Evolutionary conservation across 1,284 basidiomycete genomes (phyloP).

Genomic region (Ganoderma boninense): DNA sequence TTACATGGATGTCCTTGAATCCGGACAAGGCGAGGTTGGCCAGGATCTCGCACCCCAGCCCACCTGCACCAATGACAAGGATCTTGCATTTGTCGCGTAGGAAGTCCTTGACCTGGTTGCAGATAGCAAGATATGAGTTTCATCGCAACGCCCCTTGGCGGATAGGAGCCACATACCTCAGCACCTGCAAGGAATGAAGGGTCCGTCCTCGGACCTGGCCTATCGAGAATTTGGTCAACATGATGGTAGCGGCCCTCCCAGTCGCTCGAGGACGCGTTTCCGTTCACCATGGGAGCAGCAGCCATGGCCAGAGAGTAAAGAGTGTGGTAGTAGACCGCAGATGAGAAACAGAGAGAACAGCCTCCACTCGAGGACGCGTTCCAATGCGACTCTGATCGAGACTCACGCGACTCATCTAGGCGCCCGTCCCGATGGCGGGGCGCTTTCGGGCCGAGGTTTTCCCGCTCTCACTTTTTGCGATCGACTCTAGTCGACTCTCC

Average conservation of each 20-base stretch:
- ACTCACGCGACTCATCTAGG: slow-evolving; percentile 19
- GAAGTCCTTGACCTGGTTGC: slow-evolving; percentile 87
- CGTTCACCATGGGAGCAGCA: slow-evolving; percentile 37
- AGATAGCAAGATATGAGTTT: neutral
- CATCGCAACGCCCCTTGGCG: neutral
- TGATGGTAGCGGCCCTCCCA: slow-evolving; percentile 82
- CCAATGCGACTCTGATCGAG: slow-evolving; percentile 8
- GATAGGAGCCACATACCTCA: slow-evolving; percentile 53
- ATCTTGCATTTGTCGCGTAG: slow-evolving; percentile 89
- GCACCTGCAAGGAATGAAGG: slow-evolving; percentile 77
- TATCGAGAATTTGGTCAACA: slow-evolving; percentile 84
- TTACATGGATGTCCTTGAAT: slow-evolving; percentile 98
- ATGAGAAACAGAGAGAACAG: slow-evolving; percentile 4
- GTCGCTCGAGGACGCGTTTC: slow-evolving; percentile 51
- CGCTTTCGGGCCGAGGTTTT: slow-evolving; percentile 12
- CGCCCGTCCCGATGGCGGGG: slow-evolving; percentile 22
- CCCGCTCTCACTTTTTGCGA: slow-evolving; percentile 21
- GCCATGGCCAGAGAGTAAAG: slow-evolving; percentile 38
- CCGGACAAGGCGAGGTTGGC: slow-evolving; percentile 94
- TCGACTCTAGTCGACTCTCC: slow-evolving; percentile 26
- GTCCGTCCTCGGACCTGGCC: slow-evolving; percentile 84
- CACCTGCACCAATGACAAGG: slow-evolving; percentile 96
- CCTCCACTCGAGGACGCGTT: slow-evolving; percentile 16
- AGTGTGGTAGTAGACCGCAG: slow-evolving; percentile 3
- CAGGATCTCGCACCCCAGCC: slow-evolving; percentile 94